Percentiles rank a stretch among this genome's conserved stretches.
Evolutionary conservation across 1,284 basidiomycete species (phyloP).

Genomic region (Xerocomus amazonicus): DNA sequence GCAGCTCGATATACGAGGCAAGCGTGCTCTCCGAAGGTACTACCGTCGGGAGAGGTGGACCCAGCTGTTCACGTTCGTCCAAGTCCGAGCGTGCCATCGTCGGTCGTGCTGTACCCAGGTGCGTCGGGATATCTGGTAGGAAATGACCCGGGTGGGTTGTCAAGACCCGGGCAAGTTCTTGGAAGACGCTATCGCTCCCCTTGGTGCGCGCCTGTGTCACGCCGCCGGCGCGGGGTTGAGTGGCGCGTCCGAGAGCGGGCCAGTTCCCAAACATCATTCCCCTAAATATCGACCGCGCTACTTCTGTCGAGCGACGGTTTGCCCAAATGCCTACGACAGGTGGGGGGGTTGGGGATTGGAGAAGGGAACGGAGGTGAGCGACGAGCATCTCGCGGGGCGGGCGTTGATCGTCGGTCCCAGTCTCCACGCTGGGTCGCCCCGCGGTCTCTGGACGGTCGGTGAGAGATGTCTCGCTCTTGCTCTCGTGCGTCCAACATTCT

Average conservation of each 20-base stretch:
- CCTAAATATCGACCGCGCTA: conserved; percentile 47
- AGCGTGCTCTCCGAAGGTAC: conserved; percentile 51
- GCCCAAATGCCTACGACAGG: conserved; percentile 45
- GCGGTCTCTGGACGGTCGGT: too few species aligned
- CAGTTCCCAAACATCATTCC: conserved; percentile 51
- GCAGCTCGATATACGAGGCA: conserved; percentile 60
- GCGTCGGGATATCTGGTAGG: conserved; percentile 5
- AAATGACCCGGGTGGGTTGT: conserved; percentile 10
- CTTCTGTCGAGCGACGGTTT: conserved; percentile 41
- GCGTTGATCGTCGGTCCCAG: not conserved
- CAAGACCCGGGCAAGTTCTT: conserved; percentile 23
- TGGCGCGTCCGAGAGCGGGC: conserved; percentile 31
- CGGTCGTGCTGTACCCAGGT: conserved; percentile 8
- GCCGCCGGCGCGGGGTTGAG: conserved; percentile 30
- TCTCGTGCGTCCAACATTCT: too few species aligned
- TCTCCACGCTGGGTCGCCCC: not conserved
- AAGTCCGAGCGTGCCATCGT: not conserved
- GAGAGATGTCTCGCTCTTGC: too few species aligned
- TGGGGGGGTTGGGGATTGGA: conserved; percentile 18
- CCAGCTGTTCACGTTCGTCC: conserved; percentile 6
- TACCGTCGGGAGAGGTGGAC: conserved; percentile 37
- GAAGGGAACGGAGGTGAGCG: conserved; percentile 21
- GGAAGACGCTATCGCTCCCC: conserved; percentile 23
- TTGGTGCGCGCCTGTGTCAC: conserved; percentile 22
- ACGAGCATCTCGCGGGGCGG: conserved; percentile 16